phyloP scores from a whole-genome alignment of 1,139 yeast genomes.

The Hansenula sp. region DNA sequence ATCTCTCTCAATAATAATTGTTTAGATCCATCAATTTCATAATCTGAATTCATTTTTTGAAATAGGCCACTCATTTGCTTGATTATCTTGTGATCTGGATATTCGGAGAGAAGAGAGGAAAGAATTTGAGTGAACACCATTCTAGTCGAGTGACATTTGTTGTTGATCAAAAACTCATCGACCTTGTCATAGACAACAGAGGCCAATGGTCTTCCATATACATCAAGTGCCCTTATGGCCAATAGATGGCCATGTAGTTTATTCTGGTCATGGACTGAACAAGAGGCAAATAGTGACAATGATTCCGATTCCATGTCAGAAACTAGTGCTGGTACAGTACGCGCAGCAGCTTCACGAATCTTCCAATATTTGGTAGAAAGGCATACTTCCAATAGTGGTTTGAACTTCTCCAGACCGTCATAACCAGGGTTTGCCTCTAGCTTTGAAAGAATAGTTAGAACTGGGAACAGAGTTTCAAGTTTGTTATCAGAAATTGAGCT shows the following conservation, averaged over 20 bases:
- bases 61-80: conserved; percentile 28
- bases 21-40: conserved; percentile 40
- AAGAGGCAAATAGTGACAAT: conserved; percentile 12
- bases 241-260: conserved; percentile 54
- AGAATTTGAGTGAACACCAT: conserved; percentile 35
- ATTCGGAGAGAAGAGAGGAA: conserved; percentile 6
- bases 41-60: conserved; percentile 17
- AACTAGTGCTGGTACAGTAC: conserved; percentile 55
- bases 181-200: conserved; percentile 15
- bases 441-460: conserved; percentile 66
- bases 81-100: conserved; percentile 5
- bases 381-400: conserved; percentile 41
- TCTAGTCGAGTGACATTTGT: conserved; percentile 31
- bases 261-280: conserved; percentile 33
- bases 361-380: conserved; percentile 66
- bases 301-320: conserved; percentile 27
- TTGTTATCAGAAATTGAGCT: conserved; percentile 31
- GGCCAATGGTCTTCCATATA: conserved; percentile 10
- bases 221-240: conserved; percentile 35
- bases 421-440: conserved; percentile 57
- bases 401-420: conserved; percentile 47
- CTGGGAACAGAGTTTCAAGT: conserved; percentile 67
- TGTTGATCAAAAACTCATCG: conserved; percentile 23
- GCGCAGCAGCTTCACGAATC: conserved; percentile 80
- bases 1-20: conserved; percentile 38